Percentiles rank a stretch among this genome's conserved stretches.
phyloP scores from a whole-genome alignment of 768 basidiomycete species.

The Amanita inopinata region DNA sequence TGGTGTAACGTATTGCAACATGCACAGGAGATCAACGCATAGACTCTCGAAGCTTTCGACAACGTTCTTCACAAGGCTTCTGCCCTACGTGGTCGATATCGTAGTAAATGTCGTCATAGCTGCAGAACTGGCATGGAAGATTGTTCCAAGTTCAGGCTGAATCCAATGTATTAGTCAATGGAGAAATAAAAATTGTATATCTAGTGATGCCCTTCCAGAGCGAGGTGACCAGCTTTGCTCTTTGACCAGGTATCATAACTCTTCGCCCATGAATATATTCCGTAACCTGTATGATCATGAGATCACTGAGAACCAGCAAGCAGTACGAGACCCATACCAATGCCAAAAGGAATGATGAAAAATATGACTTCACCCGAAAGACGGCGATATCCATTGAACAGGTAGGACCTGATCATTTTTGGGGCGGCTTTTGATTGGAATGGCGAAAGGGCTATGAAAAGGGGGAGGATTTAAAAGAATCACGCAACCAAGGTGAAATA shows the following conservation, averaged over 20 bases:
- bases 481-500: background rate
- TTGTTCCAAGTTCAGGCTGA: background rate
- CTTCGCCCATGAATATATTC: slow-evolving; percentile 74
- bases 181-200: slow-evolving; percentile 5
- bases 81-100: too few relatives aligned
- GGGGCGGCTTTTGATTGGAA: slow-evolving; percentile 69
- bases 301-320: background rate
- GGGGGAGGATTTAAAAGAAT: slow-evolving; percentile 3
- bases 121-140: too few relatives aligned
- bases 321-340: slow-evolving; percentile 47
- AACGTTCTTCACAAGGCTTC: too few relatives aligned
- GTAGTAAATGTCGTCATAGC: too few relatives aligned
- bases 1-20: too few relatives aligned
- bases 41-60: too few relatives aligned
- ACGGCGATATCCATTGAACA: slow-evolving; percentile 83
- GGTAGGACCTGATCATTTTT: slow-evolving; percentile 59
- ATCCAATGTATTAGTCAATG: background rate
- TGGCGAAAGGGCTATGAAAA: slow-evolving; percentile 63
- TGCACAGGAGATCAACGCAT: too few relatives aligned
- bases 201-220: slow-evolving; percentile 28
- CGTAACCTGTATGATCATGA: slow-evolving; percentile 53
- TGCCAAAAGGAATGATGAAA: slow-evolving; percentile 66
- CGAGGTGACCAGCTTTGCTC: slow-evolving; percentile 76
- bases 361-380: slow-evolving; percentile 67
- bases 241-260: slow-evolving; percentile 54